Evolutionary conservation across 2,329 filamentous ascomycete genomes (phyloP).

Genomic region (Colletotrichum sp.): DNA sequence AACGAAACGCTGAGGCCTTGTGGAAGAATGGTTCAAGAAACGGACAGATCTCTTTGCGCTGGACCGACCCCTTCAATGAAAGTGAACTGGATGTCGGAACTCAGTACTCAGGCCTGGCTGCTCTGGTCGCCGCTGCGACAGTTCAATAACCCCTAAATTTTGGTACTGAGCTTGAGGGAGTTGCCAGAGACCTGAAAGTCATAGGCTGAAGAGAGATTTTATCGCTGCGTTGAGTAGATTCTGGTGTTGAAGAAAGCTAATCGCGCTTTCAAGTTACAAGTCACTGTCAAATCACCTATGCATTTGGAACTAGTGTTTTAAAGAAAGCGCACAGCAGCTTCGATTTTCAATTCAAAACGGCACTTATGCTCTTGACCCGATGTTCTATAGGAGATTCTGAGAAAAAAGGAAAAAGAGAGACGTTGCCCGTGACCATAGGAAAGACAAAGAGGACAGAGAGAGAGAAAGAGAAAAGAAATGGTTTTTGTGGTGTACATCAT

Average conservation of each 20-base stretch:
- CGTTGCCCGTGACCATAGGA: neutral
- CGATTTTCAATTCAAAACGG: neutral
- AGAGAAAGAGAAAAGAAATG: neutral
- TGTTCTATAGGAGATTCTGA: neutral
- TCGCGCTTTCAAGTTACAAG: neutral
- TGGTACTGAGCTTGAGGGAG: neutral
- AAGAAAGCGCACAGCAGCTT: neutral
- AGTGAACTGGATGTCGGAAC: neutral
- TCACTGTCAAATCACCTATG: neutral
- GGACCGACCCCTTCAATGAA: rapidly evolving
- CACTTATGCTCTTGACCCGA: neutral
- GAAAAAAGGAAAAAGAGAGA: neutral
- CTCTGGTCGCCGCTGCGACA: neutral
- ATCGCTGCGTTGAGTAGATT: neutral
- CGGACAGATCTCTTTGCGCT: neutral
- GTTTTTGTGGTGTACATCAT: neutral
- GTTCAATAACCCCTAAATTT: neutral
- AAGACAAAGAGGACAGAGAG: neutral
- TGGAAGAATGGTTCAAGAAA: neutral
- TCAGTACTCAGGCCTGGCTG: neutral
- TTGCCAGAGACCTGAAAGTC: rapidly evolving
- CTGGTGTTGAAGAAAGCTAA: rapidly evolving
- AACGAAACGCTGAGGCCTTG: neutral
- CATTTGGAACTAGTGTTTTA: neutral
- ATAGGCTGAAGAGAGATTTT: rapidly evolving